A percentile compares a stretch with the other conserved stretches of the same genome.
Conservation (phyloP, 179 eudicot species). For the Spinacia oleracea region DNA sequence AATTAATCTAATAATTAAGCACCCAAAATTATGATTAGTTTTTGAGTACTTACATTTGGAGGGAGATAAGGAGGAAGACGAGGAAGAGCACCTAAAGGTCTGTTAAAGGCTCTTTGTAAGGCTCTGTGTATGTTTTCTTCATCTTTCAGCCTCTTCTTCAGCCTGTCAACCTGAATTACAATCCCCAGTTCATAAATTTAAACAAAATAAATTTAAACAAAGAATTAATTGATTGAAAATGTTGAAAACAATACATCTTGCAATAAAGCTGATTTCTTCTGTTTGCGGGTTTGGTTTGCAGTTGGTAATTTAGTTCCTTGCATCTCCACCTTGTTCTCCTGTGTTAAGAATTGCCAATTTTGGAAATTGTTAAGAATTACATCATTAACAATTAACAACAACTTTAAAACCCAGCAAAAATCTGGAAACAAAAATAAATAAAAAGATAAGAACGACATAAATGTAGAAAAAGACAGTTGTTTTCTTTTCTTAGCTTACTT, state of each 20-base stretch:
- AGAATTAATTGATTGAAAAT: background rate
- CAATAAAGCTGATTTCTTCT: slow-evolving; percentile 63
- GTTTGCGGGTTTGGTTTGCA: slow-evolving; percentile 44
- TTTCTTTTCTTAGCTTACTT: slow-evolving; percentile 24
- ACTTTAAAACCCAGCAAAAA: slow-evolving; percentile 6
- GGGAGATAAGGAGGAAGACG: slow-evolving; percentile 53
- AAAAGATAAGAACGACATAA: background rate
- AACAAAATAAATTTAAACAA: background rate
- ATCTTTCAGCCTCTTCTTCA: slow-evolving; percentile 78
- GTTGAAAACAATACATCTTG: slow-evolving; percentile 59
- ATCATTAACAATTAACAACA: background rate
- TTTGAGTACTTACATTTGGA: slow-evolving; percentile 33
- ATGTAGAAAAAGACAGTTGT: background rate
- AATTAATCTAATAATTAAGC: background rate
- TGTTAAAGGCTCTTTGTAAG: slow-evolving; percentile 77
- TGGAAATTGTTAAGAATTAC: background rate
- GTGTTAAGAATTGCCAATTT: slow-evolving; percentile 21
- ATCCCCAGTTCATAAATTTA: slow-evolving; percentile 3
- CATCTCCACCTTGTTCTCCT: slow-evolving; percentile 34
- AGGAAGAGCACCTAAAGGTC: slow-evolving; percentile 67
- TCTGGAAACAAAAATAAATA: no score
- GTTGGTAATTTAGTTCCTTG: slow-evolving; percentile 36
- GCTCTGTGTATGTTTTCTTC: slow-evolving; percentile 90
- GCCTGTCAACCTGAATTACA: slow-evolving; percentile 70
- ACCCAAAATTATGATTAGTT: no score